Base-by-base conservation (phyloP, 2,329 filamentous ascomycete species). In the Lasiodiplodia hormozganensis region DNA sequence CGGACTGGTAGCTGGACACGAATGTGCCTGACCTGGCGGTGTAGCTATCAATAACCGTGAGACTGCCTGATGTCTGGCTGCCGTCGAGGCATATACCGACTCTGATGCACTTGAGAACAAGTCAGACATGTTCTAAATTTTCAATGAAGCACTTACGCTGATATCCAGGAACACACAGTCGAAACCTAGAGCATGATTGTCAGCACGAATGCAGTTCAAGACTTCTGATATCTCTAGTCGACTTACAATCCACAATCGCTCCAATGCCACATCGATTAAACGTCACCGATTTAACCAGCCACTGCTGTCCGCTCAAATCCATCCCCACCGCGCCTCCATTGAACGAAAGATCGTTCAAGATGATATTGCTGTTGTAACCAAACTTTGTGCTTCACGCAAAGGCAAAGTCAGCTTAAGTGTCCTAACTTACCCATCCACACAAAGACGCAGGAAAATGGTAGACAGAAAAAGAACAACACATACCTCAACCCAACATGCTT, bases 401-500 rank as follows among this genome's bases (percentile, higher is more conserved):
- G n/a, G 25, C 7, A 47, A 28, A 38, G 36, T 38, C 36, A 18
- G 36, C n/a, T 28, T 25, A 10, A 56, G 11, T 4, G 10, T 12
- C 49, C 11, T n/a, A 12, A 10, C 21, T n/a, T n/a, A 23, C 12
- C 25, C 4, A 2, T 36, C 11, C 4, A 21, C 12, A 8, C 11
- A 4, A 7, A 47, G 18, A 2, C 21, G 7, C 16, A 60, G 10
- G 18, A 34, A 14, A 28, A 28, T 2, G 34, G 2, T 1, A 16
- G 34, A 36, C 3, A 11, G n/a, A 16, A 40, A 40, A 18, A 16
- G 10, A 25, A 60, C 21, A 62, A 72, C 34, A 76, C 58, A 18
- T 51, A 62, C 58, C 58, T 77, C 68, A 82, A 69, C 1, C 80
- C 80, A 5, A 75, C 72, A 60, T 82, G 80, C 12, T 73, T 72